A percentile compares a stretch with the other conserved stretches of the same genome.
These are phyloP conservation scores for Plasmodium sp. DNA, from an alignment of 169 alveolate species.

Conservation along the genomic window DNA sequence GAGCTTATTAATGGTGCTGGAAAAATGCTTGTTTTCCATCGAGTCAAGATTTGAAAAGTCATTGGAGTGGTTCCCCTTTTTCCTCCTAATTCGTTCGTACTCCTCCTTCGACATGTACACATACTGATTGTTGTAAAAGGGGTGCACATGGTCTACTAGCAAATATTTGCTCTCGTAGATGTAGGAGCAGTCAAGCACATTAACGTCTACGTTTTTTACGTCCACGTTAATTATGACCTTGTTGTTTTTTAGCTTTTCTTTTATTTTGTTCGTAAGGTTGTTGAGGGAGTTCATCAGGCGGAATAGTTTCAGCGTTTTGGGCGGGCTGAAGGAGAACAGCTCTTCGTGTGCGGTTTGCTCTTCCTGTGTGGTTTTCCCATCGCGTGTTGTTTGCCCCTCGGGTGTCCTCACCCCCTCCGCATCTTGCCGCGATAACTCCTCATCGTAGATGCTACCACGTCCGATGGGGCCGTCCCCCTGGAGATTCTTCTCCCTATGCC, in stretches of 20 bases:
- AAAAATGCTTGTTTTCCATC: conserved; percentile 26
- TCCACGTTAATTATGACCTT: conserved; percentile 34
- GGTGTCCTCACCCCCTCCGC: neutral
- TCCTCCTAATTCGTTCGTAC: conserved; percentile 30
- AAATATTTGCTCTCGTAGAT: conserved; percentile 61
- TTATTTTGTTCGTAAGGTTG: conserved; percentile 11
- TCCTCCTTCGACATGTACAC: conserved; percentile 42
- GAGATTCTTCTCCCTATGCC: neutral
- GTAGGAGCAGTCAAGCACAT: conserved; percentile 51
- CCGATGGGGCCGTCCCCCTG: neutral
- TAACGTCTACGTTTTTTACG: conserved; percentile 34
- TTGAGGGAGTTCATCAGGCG: conserved; percentile 16
- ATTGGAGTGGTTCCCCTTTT: neutral
- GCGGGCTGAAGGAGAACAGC: neutral
- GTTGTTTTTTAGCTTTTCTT: conserved; percentile 17
- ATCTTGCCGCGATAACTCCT: neutral
- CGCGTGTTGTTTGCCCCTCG: neutral
- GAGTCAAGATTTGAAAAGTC: neutral
- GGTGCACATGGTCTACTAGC: conserved; percentile 36
- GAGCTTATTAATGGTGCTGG: conserved; percentile 9
- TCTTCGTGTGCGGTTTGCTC: neutral
- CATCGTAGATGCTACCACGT: neutral
- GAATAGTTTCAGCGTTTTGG: neutral
- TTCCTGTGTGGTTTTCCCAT: neutral
- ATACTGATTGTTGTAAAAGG: conserved; percentile 51